These are phyloP conservation scores for Arachis hypogaea DNA, from an alignment of 306 rosid species.

Conservation along the genomic window DNA sequence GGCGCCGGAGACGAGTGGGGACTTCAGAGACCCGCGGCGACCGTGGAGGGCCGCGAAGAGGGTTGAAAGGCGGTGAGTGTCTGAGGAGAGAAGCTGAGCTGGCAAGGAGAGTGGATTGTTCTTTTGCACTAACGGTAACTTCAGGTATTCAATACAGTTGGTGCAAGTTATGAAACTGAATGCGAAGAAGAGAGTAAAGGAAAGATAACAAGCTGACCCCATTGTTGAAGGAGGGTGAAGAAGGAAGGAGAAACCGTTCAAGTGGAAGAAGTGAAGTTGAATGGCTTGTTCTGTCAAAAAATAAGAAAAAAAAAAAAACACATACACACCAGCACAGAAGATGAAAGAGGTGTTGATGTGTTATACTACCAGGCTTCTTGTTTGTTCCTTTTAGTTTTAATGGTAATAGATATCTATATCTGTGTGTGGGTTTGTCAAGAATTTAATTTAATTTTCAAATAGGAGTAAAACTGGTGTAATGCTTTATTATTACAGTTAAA, in stretches of 20 bases:
- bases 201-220: conserved; percentile 32
- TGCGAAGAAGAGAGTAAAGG: conserved; percentile 20
- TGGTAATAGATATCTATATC: too few species aligned
- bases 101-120: conserved; percentile 47
- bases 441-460: too few species aligned
- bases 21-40: conserved; percentile 10
- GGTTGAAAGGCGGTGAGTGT: conserved; percentile 61
- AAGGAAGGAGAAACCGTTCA: not conserved
- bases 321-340: too few species aligned
- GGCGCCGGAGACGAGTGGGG: conserved; percentile 73
- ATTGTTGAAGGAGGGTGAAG: conserved; percentile 27
- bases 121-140: conserved; percentile 54
- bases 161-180: conserved; percentile 11
- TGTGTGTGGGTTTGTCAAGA: too few species aligned
- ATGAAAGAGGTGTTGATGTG: too few species aligned
- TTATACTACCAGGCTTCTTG: too few species aligned
- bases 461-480: too few species aligned
- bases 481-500: too few species aligned
- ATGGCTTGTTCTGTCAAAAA: too few species aligned
- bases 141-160: conserved; percentile 44
- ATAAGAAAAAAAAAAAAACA: too few species aligned
- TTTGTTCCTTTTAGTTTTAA: too few species aligned
- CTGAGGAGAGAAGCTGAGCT: conserved; percentile 51
- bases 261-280: not conserved
- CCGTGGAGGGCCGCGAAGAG: conserved; percentile 17